Evolutionary conservation across 1,284 basidiomycete species (phyloP), one percentile per base, ranked within the genome.

Genomic region (Singerocomus rubriflavus): DNA sequence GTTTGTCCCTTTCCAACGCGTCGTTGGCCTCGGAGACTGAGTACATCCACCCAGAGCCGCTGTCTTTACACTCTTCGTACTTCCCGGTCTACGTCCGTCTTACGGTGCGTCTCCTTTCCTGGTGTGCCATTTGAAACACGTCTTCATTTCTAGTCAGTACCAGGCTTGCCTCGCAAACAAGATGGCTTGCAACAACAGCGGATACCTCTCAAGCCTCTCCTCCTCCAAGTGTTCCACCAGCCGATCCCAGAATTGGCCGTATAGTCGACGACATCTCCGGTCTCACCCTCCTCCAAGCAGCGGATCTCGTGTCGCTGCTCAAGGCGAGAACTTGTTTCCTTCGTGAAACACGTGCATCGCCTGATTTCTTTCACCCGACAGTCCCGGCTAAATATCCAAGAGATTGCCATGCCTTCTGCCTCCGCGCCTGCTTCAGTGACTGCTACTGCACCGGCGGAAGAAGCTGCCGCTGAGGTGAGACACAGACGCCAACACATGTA

Each of bases 341-440:
- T 21, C n/a, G 14, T 16, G 6, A 14, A 13, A 31, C 37, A 6
- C 37, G 10, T 17, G 29, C 31, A 8, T 39, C 27, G 5, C 13
- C 35, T 47, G 16, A 34, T 38, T 7, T 2, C 46, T 16, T 1
- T 17, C 8, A 26, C 37, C 40, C 31, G 9, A 27, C 44, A 97
- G 94, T 81, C 91, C 51, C 86, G 91, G 56, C 73, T 99, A 54
- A 99, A 99, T 72, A 99, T 99, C 60, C 92, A 95, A 71, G 97
- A 99, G 74, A 92, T 99, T 66, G 93, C 94, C 29, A 86, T 98
- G 82, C 94, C 95, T 34, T 75, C 89, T 35, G 84, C 91, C 1
- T 75, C 88, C 8, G 80, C 86, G 5, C 77, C 84, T 1, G 74
- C 79, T 3, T 71, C 80, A 3, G 76, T 80, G 5, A 21, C 80